These are phyloP conservation scores for Gossypium thurberi DNA, from an alignment of 345 rosid genomes.

Conservation along the genomic window DNA sequence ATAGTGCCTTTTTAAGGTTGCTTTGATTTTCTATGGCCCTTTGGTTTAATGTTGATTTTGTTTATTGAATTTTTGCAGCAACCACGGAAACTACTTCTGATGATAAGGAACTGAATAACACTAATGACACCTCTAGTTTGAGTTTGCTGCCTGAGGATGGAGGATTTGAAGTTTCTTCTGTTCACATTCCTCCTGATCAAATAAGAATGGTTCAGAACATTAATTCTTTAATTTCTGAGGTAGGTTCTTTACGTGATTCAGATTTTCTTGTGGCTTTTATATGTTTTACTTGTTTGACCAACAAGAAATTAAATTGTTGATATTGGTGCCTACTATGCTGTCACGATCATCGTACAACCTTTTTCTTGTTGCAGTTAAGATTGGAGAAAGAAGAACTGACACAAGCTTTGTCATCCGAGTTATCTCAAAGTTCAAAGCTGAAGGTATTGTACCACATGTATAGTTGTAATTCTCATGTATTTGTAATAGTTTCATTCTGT, in stretches of 20 bases:
- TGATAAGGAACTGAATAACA: slow-evolving; percentile 32
- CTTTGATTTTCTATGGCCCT: background rate
- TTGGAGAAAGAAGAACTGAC: slow-evolving; percentile 84
- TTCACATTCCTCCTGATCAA: slow-evolving; percentile 76
- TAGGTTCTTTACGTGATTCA: slow-evolving; percentile 16
- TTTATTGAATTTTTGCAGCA: slow-evolving; percentile 6
- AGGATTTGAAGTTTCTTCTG: slow-evolving; percentile 47
- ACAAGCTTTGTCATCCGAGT: slow-evolving; percentile 68
- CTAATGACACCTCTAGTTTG: slow-evolving; percentile 32
- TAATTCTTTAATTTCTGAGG: slow-evolving; percentile 70
- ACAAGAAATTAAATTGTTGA: background rate
- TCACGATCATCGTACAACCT: slow-evolving; percentile 4
- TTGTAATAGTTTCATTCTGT: background rate
- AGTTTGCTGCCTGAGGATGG: slow-evolving; percentile 37
- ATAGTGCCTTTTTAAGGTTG: background rate
- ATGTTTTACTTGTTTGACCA: background rate
- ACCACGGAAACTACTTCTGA: slow-evolving; percentile 30
- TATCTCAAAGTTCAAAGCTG: slow-evolving; percentile 59
- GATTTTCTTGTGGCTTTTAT: background rate
- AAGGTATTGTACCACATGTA: slow-evolving; percentile 40
- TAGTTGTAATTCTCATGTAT: background rate
- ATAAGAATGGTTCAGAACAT: slow-evolving; percentile 70
- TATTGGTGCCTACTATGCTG: background rate
- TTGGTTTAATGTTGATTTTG: slow-evolving; percentile 3
- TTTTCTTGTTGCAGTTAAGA: slow-evolving; percentile 52